A percentile compares a stretch with the other conserved stretches of the same genome.
These are phyloP conservation scores for Kazachstania africana DNA, from an alignment of 805 yeast species.

Conservation along the genomic window DNA sequence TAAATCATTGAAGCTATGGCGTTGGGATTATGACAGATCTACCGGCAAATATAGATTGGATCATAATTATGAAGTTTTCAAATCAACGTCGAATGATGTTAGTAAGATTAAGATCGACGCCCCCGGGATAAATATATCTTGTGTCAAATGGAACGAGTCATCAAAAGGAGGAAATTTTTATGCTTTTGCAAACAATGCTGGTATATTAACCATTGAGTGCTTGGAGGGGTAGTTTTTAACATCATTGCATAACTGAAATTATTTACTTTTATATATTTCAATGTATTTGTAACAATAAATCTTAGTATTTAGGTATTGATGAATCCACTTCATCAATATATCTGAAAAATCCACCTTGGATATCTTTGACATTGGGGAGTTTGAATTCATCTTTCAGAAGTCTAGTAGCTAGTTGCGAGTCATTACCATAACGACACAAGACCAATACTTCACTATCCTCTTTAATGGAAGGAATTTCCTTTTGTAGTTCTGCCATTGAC, in stretches of 20 bases:
- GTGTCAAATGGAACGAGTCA: slow-evolving; percentile 49
- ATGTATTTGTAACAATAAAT: too few species aligned
- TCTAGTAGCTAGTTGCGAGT: slow-evolving; percentile 68
- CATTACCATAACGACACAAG: slow-evolving; percentile 83
- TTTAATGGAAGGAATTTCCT: slow-evolving; percentile 16
- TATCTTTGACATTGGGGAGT: slow-evolving; percentile 43
- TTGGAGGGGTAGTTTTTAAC: too few species aligned
- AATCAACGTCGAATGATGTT: slow-evolving; percentile 19
- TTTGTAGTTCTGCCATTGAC: slow-evolving; percentile 15
- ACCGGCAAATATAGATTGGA: slow-evolving; percentile 31
- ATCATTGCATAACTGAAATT: too few species aligned
- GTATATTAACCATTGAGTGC: slow-evolving; percentile 20
- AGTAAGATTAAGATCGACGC: slow-evolving; percentile 32
- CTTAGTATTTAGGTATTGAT: slow-evolving; percentile 51
- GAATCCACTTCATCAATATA: slow-evolving; percentile 58
- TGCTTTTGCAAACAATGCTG: slow-evolving; percentile 25
- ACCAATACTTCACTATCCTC: slow-evolving; percentile 35
- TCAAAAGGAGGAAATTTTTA: slow-evolving; percentile 34
- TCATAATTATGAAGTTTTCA: slow-evolving; percentile 29
- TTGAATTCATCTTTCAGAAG: slow-evolving; percentile 41
- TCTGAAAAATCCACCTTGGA: slow-evolving; percentile 63
- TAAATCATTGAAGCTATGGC: slow-evolving; percentile 25
- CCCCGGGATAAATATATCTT: slow-evolving; percentile 36
- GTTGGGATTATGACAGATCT: slow-evolving; percentile 31
- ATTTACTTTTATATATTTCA: too few species aligned